Conservation (phyloP, 208 protist species). For the Jaenimonas drosophilae region DNA sequence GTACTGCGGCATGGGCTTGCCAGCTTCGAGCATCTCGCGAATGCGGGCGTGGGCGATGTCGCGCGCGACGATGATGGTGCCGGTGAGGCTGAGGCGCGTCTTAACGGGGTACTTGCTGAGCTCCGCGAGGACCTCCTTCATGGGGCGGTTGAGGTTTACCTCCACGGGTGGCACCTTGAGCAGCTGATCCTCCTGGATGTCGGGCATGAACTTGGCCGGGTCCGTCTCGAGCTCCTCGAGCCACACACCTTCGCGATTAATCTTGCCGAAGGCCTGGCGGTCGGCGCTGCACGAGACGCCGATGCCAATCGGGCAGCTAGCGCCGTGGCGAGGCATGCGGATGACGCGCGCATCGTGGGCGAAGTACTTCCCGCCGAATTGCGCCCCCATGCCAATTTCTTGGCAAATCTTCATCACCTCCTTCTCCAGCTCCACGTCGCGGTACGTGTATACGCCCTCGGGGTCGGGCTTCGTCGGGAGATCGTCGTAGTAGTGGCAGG, state of each 20-base stretch:
- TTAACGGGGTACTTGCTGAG: slow-evolving; percentile 86
- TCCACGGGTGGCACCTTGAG: slow-evolving; percentile 64
- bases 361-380: slow-evolving; percentile 98
- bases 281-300: slow-evolving; percentile 97
- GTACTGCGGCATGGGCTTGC: slow-evolving; percentile 89
- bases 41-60: slow-evolving; percentile 97
- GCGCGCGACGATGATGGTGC: slow-evolving; percentile 95
- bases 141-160: slow-evolving; percentile 91
- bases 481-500: slow-evolving; percentile 89
- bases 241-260: slow-evolving; percentile 94
- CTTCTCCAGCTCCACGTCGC: slow-evolving; percentile 91
- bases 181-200: slow-evolving; percentile 77
- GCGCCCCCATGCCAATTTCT: slow-evolving; percentile 93
- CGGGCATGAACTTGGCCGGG: slow-evolving; percentile 90
- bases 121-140: slow-evolving; percentile 71
- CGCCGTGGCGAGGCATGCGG: slow-evolving; percentile 89
- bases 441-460: slow-evolving; percentile 85
- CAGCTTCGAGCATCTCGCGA: slow-evolving; percentile 81
- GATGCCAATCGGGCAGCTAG: slow-evolving; percentile 88
- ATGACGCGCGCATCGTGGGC: slow-evolving; percentile 95
- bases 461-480: slow-evolving; percentile 89
- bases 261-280: slow-evolving; percentile 90
- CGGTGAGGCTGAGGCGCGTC: slow-evolving; percentile 91
- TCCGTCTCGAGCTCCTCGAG: slow-evolving; percentile 94
- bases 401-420: slow-evolving; percentile 85